These are phyloP conservation scores for Teratosphaeria epicoccoides DNA, from an alignment of 2,329 filamentous ascomycete species.

Conservation along the genomic window DNA sequence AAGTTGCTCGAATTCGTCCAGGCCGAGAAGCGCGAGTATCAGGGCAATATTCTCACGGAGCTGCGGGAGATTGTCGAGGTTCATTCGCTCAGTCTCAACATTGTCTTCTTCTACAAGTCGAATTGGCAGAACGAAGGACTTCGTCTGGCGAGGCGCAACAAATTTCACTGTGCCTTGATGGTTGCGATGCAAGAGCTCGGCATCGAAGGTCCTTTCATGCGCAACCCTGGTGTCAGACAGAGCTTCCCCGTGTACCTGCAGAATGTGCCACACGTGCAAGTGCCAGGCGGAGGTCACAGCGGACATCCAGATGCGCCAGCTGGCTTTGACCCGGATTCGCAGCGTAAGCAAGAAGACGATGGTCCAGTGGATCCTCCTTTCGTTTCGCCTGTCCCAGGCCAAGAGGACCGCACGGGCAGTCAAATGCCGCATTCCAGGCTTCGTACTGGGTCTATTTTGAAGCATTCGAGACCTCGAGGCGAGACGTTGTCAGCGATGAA, in stretches of 20 bases:
- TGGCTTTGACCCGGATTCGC: constrained; percentile 24
- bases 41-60: constrained; percentile 76
- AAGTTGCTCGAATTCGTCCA: constrained; percentile 74
- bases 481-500: constrained; percentile 49
- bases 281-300: constrained; percentile 32
- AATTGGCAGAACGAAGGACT: constrained; percentile 94
- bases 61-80: constrained; percentile 69
- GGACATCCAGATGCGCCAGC: constrained; percentile 36
- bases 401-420: constrained; percentile 9
- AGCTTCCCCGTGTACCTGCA: constrained; percentile 57
- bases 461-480: constrained; percentile 38
- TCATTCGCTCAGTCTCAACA: constrained; percentile 76
- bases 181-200: constrained; percentile 70
- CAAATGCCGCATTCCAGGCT: constrained; percentile 16
- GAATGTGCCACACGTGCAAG: constrained; percentile 38
- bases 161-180: constrained; percentile 88
- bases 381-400: constrained; percentile 25
- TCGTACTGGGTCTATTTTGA: constrained; percentile 43
- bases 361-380: constrained; percentile 33
- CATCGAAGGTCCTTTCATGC: constrained; percentile 72
- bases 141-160: constrained; percentile 81
- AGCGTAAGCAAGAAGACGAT: constrained; percentile 5
- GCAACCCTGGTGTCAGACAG: constrained; percentile 56
- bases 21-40: constrained; percentile 80
- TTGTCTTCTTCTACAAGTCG: constrained; percentile 95